Evolutionary conservation across 345 rosid species (phyloP).

Genomic region (Aquilaria sinensis): DNA sequence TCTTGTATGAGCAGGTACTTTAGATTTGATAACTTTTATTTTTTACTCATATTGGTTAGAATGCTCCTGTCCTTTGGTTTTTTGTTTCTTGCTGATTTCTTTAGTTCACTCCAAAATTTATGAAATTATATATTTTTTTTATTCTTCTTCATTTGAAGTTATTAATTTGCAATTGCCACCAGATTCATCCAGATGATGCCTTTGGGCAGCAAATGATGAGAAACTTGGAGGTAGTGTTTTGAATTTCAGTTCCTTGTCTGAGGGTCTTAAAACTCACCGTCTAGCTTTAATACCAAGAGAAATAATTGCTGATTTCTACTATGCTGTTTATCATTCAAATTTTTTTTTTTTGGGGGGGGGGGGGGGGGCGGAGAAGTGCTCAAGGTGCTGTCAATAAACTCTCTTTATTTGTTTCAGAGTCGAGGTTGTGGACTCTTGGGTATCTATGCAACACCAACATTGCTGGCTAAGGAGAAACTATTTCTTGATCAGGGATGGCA

Average conservation of each 20-base stretch:
- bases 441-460: conserved; percentile 77
- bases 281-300: background rate
- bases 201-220: conserved; percentile 97
- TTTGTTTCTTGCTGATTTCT: conserved; percentile 8
- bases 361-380: no score
- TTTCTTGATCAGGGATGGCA: conserved; percentile 94
- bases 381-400: no score
- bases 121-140: no score
- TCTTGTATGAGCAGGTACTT: conserved; percentile 88
- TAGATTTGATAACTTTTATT: conserved; percentile 7
- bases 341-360: no score
- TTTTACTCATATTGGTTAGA: conserved; percentile 7
- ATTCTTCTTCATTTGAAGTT: background rate
- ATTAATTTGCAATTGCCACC: conserved; percentile 19
- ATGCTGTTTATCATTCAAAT: background rate
- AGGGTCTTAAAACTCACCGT: conserved; percentile 5
- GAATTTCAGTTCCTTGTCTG: conserved; percentile 2
- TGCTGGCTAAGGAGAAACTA: conserved; percentile 72
- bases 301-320: background rate
- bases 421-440: conserved; percentile 93
- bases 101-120: conserved; percentile 1
- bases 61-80: background rate
- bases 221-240: conserved; percentile 75
- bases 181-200: conserved; percentile 97
- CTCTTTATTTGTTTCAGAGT: conserved; percentile 48